Evolutionary conservation across 2,329 filamentous ascomycete genomes (phyloP).

Genomic region (Sordariomycetes sp.): DNA sequence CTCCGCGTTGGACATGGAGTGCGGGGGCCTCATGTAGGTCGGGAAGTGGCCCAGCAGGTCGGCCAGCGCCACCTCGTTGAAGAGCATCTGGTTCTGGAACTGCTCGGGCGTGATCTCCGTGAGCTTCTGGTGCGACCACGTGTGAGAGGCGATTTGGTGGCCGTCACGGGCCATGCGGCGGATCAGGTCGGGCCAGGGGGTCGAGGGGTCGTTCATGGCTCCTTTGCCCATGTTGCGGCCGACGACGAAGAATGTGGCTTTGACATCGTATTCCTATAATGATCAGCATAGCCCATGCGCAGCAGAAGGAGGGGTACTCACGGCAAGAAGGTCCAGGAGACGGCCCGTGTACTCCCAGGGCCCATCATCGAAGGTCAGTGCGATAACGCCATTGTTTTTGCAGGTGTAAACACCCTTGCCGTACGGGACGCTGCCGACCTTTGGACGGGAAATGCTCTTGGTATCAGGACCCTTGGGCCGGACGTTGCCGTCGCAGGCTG

Average conservation of each 20-base stretch:
- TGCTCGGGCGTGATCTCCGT: conserved; percentile 20
- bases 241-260: conserved; percentile 28
- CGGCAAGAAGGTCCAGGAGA: conserved; percentile 26
- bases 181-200: conserved; percentile 23
- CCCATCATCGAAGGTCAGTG: conserved; percentile 37
- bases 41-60: conserved; percentile 29
- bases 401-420: conserved; percentile 41
- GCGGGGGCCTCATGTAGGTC: conserved; percentile 35
- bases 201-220: conserved; percentile 28
- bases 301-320: not conserved
- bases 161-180: conserved; percentile 40
- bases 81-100: conserved; percentile 29
- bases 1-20: conserved; percentile 30
- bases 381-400: conserved; percentile 23
- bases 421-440: conserved; percentile 36
- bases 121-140: conserved; percentile 35
- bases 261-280: conserved; percentile 21
- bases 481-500: conserved; percentile 51
- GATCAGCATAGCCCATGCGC: not conserved
- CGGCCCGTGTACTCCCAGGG: conserved; percentile 31
- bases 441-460: conserved; percentile 37
- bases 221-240: conserved; percentile 27
- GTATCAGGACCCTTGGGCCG: conserved; percentile 43
- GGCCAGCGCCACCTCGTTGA: conserved; percentile 32
- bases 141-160: conserved; percentile 51